Evolutionary conservation across 2,329 filamentous ascomycete species (phyloP).

Genomic region (Alternaria incomplexa): DNA sequence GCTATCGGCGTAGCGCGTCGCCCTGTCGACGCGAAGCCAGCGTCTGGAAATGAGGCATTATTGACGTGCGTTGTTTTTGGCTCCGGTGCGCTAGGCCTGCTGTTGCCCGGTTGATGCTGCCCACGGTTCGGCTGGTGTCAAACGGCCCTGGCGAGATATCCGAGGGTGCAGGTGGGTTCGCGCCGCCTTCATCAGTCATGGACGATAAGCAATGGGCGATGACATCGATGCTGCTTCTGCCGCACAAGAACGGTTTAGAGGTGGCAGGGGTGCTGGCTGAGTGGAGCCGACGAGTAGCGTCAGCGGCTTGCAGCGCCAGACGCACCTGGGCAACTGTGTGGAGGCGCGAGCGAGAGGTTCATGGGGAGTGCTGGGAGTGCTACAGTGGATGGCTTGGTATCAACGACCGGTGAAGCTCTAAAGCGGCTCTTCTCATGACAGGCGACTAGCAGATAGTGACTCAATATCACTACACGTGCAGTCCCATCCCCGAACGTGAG

Average conservation of each 20-base stretch:
- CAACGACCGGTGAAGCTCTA: not conserved
- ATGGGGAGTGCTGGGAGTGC: not conserved
- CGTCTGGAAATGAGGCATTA: conserved; percentile 23
- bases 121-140: not conserved
- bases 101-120: not conserved
- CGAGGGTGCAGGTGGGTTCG: conserved; percentile 3
- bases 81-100: conserved; percentile 11
- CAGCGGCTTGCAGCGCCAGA: conserved; percentile 20
- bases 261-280: conserved; percentile 11
- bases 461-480: not conserved
- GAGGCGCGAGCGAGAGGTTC: not conserved
- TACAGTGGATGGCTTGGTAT: not conserved
- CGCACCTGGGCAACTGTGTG: conserved; percentile 11
- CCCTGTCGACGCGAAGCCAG: not conserved
- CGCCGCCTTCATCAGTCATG: conserved; percentile 17
- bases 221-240: conserved; percentile 19
- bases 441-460: not conserved
- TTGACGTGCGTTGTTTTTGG: conserved; percentile 7
- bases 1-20: conserved; percentile 15
- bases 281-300: conserved; percentile 26
- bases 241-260: conserved; percentile 14
- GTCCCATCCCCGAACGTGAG: not conserved
- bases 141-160: not conserved
- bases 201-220: conserved; percentile 26
- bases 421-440: not conserved